Percentiles rank a stretch among this genome's conserved stretches.
phyloP scores from a whole-genome alignment of 163 green algal genomes.

The Scenedesmus sp. region DNA sequence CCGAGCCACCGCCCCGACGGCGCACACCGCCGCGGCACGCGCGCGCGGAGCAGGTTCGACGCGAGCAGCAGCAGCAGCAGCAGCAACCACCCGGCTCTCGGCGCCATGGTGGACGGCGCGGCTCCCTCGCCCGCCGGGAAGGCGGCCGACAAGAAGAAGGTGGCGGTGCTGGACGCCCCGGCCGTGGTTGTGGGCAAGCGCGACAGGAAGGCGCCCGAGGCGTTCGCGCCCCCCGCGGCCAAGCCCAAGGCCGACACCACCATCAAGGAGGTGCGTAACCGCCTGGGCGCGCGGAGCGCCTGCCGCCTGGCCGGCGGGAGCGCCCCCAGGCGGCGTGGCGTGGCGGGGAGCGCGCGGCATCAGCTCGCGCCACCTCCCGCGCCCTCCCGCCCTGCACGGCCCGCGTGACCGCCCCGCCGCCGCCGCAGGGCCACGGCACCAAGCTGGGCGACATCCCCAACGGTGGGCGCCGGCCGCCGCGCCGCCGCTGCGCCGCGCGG shows the following conservation, averaged over 20 bases:
- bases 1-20: too few relatives aligned
- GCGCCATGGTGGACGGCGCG: too few relatives aligned
- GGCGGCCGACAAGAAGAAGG: neutral
- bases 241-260: too few relatives aligned
- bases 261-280: neutral
- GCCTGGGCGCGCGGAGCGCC: neutral
- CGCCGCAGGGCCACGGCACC: conserved; percentile 49
- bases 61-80: neutral
- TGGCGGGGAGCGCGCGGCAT: too few relatives aligned
- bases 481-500: too few relatives aligned
- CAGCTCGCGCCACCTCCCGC: too few relatives aligned
- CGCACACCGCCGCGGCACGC: neutral
- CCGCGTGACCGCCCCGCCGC: neutral
- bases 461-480: conserved; percentile 34
- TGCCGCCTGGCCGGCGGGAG: conserved; percentile 2
- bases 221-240: too few relatives aligned
- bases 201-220: conserved; percentile 33
- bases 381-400: too few relatives aligned
- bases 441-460: conserved; percentile 66
- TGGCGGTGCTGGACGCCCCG: conserved; percentile 1
- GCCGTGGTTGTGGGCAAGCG: conserved; percentile 31
- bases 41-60: neutral
- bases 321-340: too few relatives aligned
- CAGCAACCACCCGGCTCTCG: too few relatives aligned
- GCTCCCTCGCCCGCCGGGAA: too few relatives aligned